These are phyloP conservation scores for Cyclaneusma minus DNA, from an alignment of 2,329 filamentous ascomycete genomes.

Conservation along the genomic window DNA sequence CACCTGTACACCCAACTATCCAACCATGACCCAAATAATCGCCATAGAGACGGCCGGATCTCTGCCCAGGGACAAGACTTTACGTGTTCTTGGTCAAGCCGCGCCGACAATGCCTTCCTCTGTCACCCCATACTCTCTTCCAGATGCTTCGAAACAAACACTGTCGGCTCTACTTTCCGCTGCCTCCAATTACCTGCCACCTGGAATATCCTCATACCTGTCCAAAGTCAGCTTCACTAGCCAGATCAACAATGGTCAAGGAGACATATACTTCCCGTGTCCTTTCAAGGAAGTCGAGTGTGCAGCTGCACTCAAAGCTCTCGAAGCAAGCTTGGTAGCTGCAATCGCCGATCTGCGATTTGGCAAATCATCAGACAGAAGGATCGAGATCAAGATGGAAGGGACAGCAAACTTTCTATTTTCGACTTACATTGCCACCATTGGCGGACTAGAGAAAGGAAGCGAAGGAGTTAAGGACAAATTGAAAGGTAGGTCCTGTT, in stretches of 20 bases:
- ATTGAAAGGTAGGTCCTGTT: slow-evolving; percentile 21
- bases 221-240: slow-evolving; percentile 12
- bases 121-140: slow-evolving; percentile 13
- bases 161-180: slow-evolving; percentile 7
- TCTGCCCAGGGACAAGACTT: no score
- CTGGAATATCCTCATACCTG: slow-evolving; percentile 10
- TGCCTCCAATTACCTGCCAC: slow-evolving; percentile 9
- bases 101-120: no score
- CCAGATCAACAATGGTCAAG: no score
- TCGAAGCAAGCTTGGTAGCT: slow-evolving; percentile 34
- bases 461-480: slow-evolving; percentile 30
- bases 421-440: slow-evolving; percentile 39
- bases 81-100: no score
- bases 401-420: slow-evolving; percentile 38
- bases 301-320: slow-evolving; percentile 26
- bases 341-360: slow-evolving; percentile 39
- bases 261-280: slow-evolving; percentile 29
- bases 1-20: no score
- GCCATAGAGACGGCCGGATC: no score
- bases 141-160: slow-evolving; percentile 12
- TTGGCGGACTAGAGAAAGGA: slow-evolving; percentile 33
- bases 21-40: no score
- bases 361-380: slow-evolving; percentile 22
- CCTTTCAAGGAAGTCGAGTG: slow-evolving; percentile 31
- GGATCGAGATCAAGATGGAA: slow-evolving; percentile 35